A percentile compares a stretch with the other conserved stretches of the same genome.
Conservation (phyloP, 1,284 basidiomycete species). For the Ustilago xerochloae region DNA sequence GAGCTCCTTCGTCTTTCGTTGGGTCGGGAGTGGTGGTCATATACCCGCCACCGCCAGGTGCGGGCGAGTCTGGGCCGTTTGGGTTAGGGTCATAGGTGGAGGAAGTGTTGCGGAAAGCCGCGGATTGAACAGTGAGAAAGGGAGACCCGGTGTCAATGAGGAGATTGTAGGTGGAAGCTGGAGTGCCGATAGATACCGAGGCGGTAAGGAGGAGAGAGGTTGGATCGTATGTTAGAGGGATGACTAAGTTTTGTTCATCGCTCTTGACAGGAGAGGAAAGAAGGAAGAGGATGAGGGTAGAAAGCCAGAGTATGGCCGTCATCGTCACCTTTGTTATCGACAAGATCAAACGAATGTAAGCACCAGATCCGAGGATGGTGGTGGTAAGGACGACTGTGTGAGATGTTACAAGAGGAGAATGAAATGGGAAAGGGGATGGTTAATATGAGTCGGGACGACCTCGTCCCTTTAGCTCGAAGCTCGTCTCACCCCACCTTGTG, state of each 20-base stretch:
- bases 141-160: slow-evolving; percentile 39
- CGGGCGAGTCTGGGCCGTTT: neutral
- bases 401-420: too few relatives aligned
- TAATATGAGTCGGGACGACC: too few relatives aligned
- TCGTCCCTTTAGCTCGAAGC: too few relatives aligned
- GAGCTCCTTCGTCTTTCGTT: neutral
- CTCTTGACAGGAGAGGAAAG: neutral
- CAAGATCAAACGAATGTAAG: neutral
- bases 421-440: too few relatives aligned
- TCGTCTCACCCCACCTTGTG: too few relatives aligned
- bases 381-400: too few relatives aligned
- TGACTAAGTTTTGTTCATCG: slow-evolving; percentile 13
- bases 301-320: too few relatives aligned
- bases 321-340: neutral
- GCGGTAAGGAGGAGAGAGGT: slow-evolving; percentile 19
- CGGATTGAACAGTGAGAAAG: slow-evolving; percentile 19
- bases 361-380: neutral
- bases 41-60: neutral
- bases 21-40: slow-evolving; percentile 11
- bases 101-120: neutral
- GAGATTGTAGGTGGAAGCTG: slow-evolving; percentile 18
- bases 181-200: slow-evolving; percentile 14
- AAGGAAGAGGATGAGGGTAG: too few relatives aligned
- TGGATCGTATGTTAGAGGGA: slow-evolving; percentile 16
- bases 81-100: slow-evolving; percentile 11